Percentiles rank a stretch among this genome's conserved stretches.
Evolutionary conservation across 768 basidiomycete genomes (phyloP).

Genomic region (Termitomyces sp.): DNA sequence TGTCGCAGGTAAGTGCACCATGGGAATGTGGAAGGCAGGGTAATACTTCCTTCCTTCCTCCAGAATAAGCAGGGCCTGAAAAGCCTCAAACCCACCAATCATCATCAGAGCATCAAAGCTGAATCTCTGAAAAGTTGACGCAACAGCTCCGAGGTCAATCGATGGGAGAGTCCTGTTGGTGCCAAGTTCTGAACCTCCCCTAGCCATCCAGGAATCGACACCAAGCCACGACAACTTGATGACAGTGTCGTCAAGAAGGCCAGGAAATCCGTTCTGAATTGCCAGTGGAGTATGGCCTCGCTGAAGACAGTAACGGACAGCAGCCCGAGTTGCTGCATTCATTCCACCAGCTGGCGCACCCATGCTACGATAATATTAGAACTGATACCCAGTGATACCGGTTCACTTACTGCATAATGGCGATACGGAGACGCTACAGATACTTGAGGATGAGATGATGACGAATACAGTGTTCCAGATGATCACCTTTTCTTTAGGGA

Average conservation of each 20-base stretch:
- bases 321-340: conserved; percentile 96
- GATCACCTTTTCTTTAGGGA: conserved; percentile 47
- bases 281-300: conserved; percentile 90
- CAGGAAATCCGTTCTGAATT: conserved; percentile 93
- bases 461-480: not conserved
- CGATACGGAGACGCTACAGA: conserved; percentile 66
- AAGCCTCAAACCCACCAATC: conserved; percentile 96
- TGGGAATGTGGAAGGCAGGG: conserved; percentile 91
- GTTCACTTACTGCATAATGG: conserved; percentile 77
- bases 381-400: not conserved
- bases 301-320: conserved; percentile 86
- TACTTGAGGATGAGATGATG: conserved; percentile 9
- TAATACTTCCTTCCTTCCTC: conserved; percentile 80
- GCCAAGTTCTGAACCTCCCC: conserved; percentile 96
- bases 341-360: conserved; percentile 98
- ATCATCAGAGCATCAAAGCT: conserved; percentile 74
- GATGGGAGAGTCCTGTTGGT: conserved; percentile 91
- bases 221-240: conserved; percentile 90
- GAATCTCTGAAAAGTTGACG: conserved; percentile 87
- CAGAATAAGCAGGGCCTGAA: conserved; percentile 70
- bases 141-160: conserved; percentile 81
- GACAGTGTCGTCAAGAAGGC: conserved; percentile 85
- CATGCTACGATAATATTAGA: conserved; percentile 45
- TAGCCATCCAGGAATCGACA: conserved; percentile 93
- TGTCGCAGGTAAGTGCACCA: conserved; percentile 94